Evolutionary conservation across 2,329 filamentous ascomycete species (phyloP), one percentile per base, ranked within the genome.

Genomic region (Exutisphaerella laricina): DNA sequence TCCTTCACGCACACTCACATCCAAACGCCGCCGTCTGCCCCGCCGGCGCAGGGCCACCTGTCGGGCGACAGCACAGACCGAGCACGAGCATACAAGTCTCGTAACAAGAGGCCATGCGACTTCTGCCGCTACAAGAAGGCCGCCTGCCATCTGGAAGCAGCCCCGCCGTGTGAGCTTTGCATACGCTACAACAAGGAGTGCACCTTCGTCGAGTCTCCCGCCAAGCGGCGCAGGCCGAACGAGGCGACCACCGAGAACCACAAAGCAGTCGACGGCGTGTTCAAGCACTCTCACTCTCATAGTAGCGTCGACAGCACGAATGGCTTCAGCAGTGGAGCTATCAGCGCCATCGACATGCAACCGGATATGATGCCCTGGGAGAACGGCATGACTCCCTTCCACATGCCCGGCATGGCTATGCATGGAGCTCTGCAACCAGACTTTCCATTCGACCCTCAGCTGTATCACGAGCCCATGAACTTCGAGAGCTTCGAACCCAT

Each of bases 111-210:
- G 28, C 69, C 69, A 4, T 72, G 69, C 54, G 69, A 72, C 50
- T 70, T 70, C 51, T 72, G 68, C 48, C 62, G 68, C 8, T 66
- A 65, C 13, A 64, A 69, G 43, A 69, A 71, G 50, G 66, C 68
- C 1, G 68, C 68, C 7, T 72, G 68, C 49, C 67, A 69, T 43
- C 66, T 71, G 31, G 66, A 70, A 17, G 54, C 48, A 6, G 49
- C 58, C 10, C 69, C 68, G 12, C 69, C 69, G 4, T 71, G 69
- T 46, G 64, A 66, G 39, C 55, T 70, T 6, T 71, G 69, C 43
- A 55, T 63, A n/a, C 58, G 66, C 6, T 67, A 70, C 46, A 61
- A 62, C 46, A 65, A 64, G 25, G 60, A 67, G 21, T 72, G 69
- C 52, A 71, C 69, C 3, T 72, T 72, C 49, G 58, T 71, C 14